These are phyloP conservation scores for Plectosphaerella plurivora DNA, from an alignment of 2,329 filamentous ascomycete species.

Conservation along the genomic window DNA sequence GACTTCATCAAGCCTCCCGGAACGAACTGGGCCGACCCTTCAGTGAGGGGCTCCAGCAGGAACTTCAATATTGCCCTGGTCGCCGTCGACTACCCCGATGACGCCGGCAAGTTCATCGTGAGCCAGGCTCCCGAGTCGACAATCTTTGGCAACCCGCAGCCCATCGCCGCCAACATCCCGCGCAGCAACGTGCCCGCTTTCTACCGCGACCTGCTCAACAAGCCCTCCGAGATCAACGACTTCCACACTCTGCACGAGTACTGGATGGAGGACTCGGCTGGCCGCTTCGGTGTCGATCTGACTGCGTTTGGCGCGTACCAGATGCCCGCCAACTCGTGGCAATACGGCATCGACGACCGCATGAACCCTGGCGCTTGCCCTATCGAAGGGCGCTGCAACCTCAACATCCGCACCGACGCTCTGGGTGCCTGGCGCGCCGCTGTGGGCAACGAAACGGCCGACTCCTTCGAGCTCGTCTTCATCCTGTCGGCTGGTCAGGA, in stretches of 20 bases:
- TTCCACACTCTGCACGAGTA: conserved; percentile 51
- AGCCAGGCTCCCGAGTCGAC: conserved; percentile 39
- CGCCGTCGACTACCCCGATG: conserved; percentile 45
- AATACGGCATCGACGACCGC: conserved; percentile 44
- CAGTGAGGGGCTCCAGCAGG: conserved; percentile 35
- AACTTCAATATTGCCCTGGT: conserved; percentile 55
- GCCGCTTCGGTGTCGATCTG: conserved; percentile 47
- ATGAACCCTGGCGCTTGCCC: conserved; percentile 47
- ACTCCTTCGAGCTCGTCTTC: conserved; percentile 45
- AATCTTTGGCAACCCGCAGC: conserved; percentile 45
- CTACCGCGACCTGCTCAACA: conserved; percentile 47
- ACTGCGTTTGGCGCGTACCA: conserved; percentile 47
- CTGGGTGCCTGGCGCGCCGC: conserved; percentile 44
- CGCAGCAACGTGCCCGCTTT: conserved; percentile 43
- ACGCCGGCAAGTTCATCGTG: conserved; percentile 36
- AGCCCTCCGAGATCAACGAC: conserved; percentile 41
- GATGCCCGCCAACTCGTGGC: conserved; percentile 40
- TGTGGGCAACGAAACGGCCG: conserved; percentile 43
- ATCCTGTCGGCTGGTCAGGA: conserved; percentile 51
- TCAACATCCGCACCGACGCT: conserved; percentile 44
- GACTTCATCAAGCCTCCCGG: conserved; percentile 42
- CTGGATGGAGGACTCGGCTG: conserved; percentile 52
- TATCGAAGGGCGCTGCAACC: conserved; percentile 31
- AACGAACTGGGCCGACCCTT: conserved; percentile 42
- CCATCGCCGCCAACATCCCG: conserved; percentile 25